phyloP scores from a whole-genome alignment of 139 green algal species.

The Prasinococcaceae sp. region DNA sequence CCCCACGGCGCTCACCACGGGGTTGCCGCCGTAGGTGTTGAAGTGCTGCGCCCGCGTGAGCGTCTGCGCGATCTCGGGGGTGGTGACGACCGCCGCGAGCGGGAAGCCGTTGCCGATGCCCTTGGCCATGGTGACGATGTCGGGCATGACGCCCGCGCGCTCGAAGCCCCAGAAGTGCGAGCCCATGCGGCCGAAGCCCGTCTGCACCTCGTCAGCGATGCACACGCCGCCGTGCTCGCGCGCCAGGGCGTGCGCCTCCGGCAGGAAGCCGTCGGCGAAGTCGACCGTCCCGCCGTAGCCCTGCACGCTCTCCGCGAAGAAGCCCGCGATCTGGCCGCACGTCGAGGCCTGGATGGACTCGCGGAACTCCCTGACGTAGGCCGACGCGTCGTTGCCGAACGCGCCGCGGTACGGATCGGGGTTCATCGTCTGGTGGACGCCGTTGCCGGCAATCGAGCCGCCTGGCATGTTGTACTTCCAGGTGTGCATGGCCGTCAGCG shows the following conservation, averaged over 20 bases:
- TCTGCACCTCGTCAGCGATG: constrained; percentile 96
- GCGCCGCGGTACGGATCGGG: constrained; percentile 77
- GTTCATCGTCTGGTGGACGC: constrained; percentile 74
- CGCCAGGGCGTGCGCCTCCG: constrained; percentile 70
- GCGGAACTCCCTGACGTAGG: constrained; percentile 53
- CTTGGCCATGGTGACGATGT: constrained; percentile 93
- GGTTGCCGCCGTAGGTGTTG: constrained; percentile 97
- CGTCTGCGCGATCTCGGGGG: constrained; percentile 64
- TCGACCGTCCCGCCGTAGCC: constrained; percentile 72
- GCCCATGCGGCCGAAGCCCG: constrained; percentile 88
- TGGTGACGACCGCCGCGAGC: constrained; percentile 89
- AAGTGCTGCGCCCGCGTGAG: constrained; percentile 71
- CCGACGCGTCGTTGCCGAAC: constrained; percentile 63
- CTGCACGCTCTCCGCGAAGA: constrained; percentile 83
- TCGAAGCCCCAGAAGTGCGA: constrained; percentile 91
- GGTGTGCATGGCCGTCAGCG: constrained; percentile 64
- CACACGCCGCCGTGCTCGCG: constrained; percentile 76
- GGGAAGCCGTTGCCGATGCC: constrained; percentile 95
- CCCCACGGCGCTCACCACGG: constrained; percentile 72
- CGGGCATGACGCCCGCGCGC: constrained; percentile 55
- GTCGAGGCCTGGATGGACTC: constrained; percentile 56
- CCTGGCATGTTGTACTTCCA: constrained; percentile 80
- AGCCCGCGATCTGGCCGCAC: constrained; percentile 58
- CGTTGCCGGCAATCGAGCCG: constrained; percentile 78
- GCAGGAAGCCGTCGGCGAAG: constrained; percentile 75